Evolutionary conservation across 2,329 filamentous ascomycete species (phyloP), one percentile per base, ranked within the genome.

Genomic region (Penicillium sp.): DNA sequence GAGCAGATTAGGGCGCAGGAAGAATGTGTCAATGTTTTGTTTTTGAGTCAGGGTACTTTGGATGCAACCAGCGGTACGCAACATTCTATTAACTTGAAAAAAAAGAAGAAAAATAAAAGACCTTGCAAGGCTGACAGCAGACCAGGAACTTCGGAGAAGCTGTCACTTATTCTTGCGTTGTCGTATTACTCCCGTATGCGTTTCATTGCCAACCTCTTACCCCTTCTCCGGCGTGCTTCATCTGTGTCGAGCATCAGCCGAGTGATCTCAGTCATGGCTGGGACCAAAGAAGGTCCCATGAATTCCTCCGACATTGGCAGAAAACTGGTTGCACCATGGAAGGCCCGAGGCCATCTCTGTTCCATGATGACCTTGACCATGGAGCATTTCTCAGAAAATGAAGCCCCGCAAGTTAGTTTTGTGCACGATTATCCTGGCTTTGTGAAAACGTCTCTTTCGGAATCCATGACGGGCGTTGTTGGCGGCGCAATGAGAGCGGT

Each of bases 181-280:
- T 75, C 78, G 55, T 79, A 76, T 59, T 80, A 80, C 57, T 72
- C 76, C 16, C 72, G 70, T 12, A 76, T 79, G 59, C 69, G 77
- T 0, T 72, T 80, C 14, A 71, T 78, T 21, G 63, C 67, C 14
- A 73, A 76, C 38, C 66, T 80, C 4, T 59, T 72, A 0, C 75
- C 77, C 0, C 62, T 65, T 0, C 61, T 78, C n/a, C n/a, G n/a
- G n/a, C n/a, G n/a, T n/a, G 69, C 63, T 30, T 60, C 65, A 9
- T 61, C 59, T n/a, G 57, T 58, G 20, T 59, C 73, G 5, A 16
- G 23, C 16, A 20, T n/a, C n/a, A n/a, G 49, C n/a, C 74, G 70
- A 26, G 72, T 78, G 4, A 58, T 79, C 55, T 68, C 74, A 4
- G 72, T 80, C 1, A 63, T 76, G 0, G 71, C 73, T 26, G 60